Evolutionary conservation across 2,329 filamentous ascomycete genomes (phyloP).

Genomic region (Diaporthe capsici): DNA sequence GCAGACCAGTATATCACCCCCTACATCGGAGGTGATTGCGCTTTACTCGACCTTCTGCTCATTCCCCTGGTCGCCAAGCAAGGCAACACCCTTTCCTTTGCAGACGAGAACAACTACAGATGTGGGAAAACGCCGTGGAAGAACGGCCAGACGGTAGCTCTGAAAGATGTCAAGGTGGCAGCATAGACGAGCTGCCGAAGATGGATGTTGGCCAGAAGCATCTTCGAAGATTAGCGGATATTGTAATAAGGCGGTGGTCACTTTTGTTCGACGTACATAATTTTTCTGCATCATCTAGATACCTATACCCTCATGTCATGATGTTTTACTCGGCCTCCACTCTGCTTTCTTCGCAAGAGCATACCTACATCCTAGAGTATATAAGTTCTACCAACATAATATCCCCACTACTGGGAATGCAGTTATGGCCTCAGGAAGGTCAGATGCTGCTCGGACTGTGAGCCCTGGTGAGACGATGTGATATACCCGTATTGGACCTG

Average conservation of each 20-base stretch:
- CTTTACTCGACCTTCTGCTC: conserved; percentile 36
- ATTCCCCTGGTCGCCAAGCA: conserved; percentile 37
- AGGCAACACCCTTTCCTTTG: conserved; percentile 37
- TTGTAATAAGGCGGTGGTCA: conserved; percentile 3
- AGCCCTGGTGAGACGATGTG: background rate
- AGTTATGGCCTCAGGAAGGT: background rate
- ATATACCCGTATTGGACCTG: background rate
- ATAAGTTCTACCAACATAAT: background rate
- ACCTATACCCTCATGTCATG: conserved; percentile 17
- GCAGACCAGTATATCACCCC: conserved; percentile 41
- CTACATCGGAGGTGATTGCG: conserved; percentile 39
- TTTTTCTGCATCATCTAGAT: conserved; percentile 10
- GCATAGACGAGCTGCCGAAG: background rate
- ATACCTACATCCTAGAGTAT: background rate
- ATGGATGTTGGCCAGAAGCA: background rate
- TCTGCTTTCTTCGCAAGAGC: background rate
- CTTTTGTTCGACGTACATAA: background rate
- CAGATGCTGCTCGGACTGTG: background rate
- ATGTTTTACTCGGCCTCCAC: background rate
- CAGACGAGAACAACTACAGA: conserved; percentile 37
- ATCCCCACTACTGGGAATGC: background rate
- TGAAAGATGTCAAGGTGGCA: conserved; percentile 18
- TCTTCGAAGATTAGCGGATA: background rate
- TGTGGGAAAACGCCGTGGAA: conserved; percentile 37
- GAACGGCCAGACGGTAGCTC: conserved; percentile 28